Conservation (phyloP, 2,329 filamentous ascomycete genomes). For the Xylariaceae sp. region DNA sequence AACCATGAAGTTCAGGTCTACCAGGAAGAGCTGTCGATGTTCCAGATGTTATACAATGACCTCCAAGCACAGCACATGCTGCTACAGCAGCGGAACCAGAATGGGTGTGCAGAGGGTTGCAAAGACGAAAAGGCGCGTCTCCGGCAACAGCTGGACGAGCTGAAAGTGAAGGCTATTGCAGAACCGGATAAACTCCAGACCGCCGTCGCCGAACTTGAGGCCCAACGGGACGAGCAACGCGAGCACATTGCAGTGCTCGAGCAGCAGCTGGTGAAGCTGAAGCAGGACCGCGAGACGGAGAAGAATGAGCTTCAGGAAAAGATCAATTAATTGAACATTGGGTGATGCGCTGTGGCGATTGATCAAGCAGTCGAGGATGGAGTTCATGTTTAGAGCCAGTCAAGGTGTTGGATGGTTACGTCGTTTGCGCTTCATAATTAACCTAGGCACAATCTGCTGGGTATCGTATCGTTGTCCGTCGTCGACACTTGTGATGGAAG, state of each 20-base stretch:
- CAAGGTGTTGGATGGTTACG: too few species aligned
- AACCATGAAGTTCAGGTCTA: neutral
- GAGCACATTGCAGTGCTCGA: neutral
- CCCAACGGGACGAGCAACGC: constrained; percentile 1
- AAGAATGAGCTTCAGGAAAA: neutral
- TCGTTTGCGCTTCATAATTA: too few species aligned
- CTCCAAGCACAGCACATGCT: constrained; percentile 1
- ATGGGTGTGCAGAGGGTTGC: neutral
- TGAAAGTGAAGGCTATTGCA: constrained; percentile 4
- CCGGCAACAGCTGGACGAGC: neutral
- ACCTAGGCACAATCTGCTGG: too few species aligned
- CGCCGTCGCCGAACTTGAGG: constrained; percentile 5
- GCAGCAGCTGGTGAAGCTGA: neutral
- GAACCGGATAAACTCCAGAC: constrained; percentile 6
- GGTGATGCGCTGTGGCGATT: neutral
- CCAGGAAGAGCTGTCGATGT: neutral
- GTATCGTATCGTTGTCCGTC: too few species aligned
- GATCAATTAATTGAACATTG: neutral
- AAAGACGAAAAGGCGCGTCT: constrained; percentile 4
- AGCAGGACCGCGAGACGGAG: neutral
- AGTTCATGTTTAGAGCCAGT: too few species aligned
- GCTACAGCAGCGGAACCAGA: neutral
- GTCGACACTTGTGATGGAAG: too few species aligned
- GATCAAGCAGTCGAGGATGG: neutral
- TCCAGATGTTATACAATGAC: constrained; percentile 6